Percentiles rank a stretch among this genome's conserved stretches.
phyloP scores from a whole-genome alignment of 495 filamentous ascomycete genomes.

The Xylaria curta region DNA sequence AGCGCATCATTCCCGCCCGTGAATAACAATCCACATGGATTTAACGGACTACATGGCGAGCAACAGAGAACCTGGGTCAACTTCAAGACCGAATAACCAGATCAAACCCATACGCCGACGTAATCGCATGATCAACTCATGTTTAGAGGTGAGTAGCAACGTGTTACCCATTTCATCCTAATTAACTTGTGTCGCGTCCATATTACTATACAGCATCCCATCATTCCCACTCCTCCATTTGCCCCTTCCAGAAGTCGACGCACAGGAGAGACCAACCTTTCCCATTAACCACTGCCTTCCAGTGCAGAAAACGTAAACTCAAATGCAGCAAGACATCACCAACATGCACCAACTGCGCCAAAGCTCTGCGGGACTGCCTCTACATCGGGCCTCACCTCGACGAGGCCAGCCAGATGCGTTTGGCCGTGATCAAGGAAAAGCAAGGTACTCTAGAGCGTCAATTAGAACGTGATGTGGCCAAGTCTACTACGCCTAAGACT shows the following conservation, averaged over 20 bases:
- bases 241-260: neutral
- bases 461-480: conserved; percentile 62
- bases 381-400: conserved; percentile 68
- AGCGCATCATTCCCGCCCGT: neutral
- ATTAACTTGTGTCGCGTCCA: neutral
- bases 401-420: conserved; percentile 62
- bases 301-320: conserved; percentile 79
- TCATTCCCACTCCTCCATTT: neutral
- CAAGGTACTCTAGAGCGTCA: conserved; percentile 68
- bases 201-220: neutral
- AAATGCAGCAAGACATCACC: conserved; percentile 79
- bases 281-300: neutral
- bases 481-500: conserved; percentile 38
- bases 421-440: conserved; percentile 74
- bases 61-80: conserved; percentile 34
- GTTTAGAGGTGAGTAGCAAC: conserved; percentile 49
- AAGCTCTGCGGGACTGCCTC: conserved; percentile 66
- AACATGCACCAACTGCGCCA: conserved; percentile 70
- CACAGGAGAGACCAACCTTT: neutral
- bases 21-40: conserved; percentile 16
- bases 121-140: conserved; percentile 72
- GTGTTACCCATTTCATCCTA: conserved; percentile 6
- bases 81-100: conserved; percentile 33
- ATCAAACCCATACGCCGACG: conserved; percentile 62
- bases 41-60: conserved; percentile 15